Evolutionary conservation across 1,284 basidiomycete genomes (phyloP), one percentile per base, ranked within the genome.

Genomic region (Wolfiporia cocos): DNA sequence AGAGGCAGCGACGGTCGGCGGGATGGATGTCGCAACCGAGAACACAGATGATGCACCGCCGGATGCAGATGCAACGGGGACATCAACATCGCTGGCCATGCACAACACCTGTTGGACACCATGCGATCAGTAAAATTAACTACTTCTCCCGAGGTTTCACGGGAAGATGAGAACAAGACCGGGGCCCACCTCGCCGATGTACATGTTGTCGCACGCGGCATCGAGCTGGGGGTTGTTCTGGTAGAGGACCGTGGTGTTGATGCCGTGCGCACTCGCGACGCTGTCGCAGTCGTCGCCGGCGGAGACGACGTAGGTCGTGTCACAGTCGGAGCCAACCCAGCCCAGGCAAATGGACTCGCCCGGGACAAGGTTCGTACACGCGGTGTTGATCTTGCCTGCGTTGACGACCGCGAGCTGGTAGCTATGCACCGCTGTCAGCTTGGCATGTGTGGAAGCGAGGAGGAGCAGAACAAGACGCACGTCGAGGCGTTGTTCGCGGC

Each of bases 321-420:
- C 50, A 54, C 64, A 66, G 50, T 66, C 63, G 44, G 56, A 43
- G 46, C 50, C 57, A n/a, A 46, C 28, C 22, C 44, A 50, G 20
- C 62, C 63, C 34, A 66, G 53, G 50, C 64, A 66, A 58, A 80
- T 50, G 3, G 30, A 51, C 20, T 64, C 42, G 29, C 74, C 76
- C 4, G 71, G 62, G 3, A 52, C 34, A 44, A 88, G 74, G 59
- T 86, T 83, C 51, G 59, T 54, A 67, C 86, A 88, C 3, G 34
- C 37, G 0, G 52, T 12, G 52, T 86, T 64, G 50, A 85, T 74
- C 43, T 56, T 51, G 40, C 49, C 55, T 0, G 64, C 42, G 62
- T 88, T 89, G 52, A 77, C 65, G 11, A 69, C 70, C 2, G 78
- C 74, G 37, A 89, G 74, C 62, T 89, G 85, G 65, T 81, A 88